A percentile compares a stretch with the other conserved stretches of the same genome.
Conservation (phyloP, 2,329 filamentous ascomycete genomes). For the Aureobasidium sp. region DNA sequence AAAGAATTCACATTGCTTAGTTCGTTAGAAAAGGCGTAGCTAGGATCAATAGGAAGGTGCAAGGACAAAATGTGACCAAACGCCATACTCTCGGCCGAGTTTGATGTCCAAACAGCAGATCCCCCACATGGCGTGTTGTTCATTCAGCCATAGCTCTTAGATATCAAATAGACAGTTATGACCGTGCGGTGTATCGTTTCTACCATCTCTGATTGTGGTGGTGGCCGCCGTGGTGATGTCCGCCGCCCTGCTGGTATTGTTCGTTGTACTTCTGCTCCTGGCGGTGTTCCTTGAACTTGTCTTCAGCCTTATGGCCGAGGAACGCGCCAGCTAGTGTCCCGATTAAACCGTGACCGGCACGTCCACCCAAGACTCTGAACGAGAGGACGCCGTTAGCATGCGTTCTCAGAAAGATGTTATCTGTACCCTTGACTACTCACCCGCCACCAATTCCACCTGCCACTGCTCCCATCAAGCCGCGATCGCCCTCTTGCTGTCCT, state of each 20-base stretch:
- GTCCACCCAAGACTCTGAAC: no score
- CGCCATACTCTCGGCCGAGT: conserved; percentile 7
- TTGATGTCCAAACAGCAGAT: background rate
- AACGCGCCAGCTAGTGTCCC: conserved; percentile 53
- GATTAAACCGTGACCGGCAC: conserved; percentile 51
- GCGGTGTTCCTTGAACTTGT: conserved; percentile 44
- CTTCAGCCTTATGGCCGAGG: conserved; percentile 48
- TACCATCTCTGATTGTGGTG: conserved; percentile 17
- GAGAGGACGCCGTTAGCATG: background rate
- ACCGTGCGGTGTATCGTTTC: no score
- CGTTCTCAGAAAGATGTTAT: background rate
- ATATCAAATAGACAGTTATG: no score
- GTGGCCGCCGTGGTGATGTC: conserved; percentile 25
- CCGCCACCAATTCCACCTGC: conserved; percentile 52
- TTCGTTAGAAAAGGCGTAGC: background rate
- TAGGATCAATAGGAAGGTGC: background rate
- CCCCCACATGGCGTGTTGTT: background rate
- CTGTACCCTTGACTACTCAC: background rate
- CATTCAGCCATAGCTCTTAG: background rate
- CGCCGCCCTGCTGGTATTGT: conserved; percentile 1
- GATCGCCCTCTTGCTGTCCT: conserved; percentile 46
- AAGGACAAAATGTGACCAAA: background rate
- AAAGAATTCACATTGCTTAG: conserved; percentile 1
- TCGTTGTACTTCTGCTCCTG: conserved; percentile 18
- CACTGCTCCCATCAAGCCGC: conserved; percentile 51